Evolutionary conservation across 2,329 filamentous ascomycete species (phyloP).

Genomic region (Penicillium olsonii): DNA sequence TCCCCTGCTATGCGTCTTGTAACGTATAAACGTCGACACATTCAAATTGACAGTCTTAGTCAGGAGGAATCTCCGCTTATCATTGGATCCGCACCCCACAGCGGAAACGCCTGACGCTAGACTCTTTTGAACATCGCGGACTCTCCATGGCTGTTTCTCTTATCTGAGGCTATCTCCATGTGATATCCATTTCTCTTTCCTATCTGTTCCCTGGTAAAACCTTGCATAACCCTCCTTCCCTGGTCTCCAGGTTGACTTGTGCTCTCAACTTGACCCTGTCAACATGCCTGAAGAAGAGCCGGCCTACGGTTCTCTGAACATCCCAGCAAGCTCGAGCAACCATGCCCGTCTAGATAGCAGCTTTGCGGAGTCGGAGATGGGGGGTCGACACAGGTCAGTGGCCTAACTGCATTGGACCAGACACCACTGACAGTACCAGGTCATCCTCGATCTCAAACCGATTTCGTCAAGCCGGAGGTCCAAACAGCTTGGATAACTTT

Average conservation of each 20-base stretch:
- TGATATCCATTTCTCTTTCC: slow-evolving; percentile 8
- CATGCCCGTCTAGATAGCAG: slow-evolving; percentile 11
- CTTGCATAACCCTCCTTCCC: neutral
- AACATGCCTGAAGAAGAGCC: slow-evolving; percentile 4
- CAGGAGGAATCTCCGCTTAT: slow-evolving; percentile 5
- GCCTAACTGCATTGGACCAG: slow-evolving; percentile 1
- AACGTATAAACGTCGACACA: neutral
- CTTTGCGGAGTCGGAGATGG: slow-evolving; percentile 16
- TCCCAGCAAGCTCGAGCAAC: slow-evolving; percentile 20
- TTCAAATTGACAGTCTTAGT: slow-evolving; percentile 1
- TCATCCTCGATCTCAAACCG: slow-evolving; percentile 50
- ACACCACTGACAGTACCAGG: slow-evolving; percentile 19
- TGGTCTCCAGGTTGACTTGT: no score
- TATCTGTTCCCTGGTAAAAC: neutral
- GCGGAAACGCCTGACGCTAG: slow-evolving; percentile 7
- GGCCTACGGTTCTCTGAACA: slow-evolving; percentile 10
- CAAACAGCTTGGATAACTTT: slow-evolving; percentile 94
- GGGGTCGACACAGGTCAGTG: slow-evolving; percentile 18
- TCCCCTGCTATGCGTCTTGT: neutral
- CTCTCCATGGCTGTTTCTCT: slow-evolving; percentile 5
- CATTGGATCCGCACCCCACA: slow-evolving; percentile 13
- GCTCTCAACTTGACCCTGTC: neutral
- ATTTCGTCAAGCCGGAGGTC: slow-evolving; percentile 71
- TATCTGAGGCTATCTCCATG: slow-evolving; percentile 13
- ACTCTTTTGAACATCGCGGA: slow-evolving; percentile 5